Conservation (phyloP, 768 basidiomycete species). For the Leccinum truebloodii region DNA sequence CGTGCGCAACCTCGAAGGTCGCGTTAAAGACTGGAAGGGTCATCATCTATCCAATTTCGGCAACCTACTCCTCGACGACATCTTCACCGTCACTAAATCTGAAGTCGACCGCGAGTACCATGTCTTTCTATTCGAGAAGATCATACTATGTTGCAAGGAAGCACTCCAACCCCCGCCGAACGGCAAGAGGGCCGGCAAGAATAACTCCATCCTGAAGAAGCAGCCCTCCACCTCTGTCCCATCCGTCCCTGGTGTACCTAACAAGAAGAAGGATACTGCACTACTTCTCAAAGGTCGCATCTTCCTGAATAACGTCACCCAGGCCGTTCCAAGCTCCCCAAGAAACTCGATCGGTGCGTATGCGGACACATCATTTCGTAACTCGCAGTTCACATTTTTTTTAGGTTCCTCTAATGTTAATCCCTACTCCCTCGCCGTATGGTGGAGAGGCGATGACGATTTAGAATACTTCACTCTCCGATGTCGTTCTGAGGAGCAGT, state of each 20-base stretch:
- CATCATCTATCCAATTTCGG: conserved; percentile 96
- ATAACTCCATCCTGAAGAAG: conserved; percentile 87
- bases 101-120: conserved; percentile 98
- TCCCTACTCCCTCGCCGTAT: conserved; percentile 82
- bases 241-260: conserved; percentile 52
- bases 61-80: conserved; percentile 89
- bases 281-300: conserved; percentile 94
- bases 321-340: conserved; percentile 64
- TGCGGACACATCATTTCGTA: conserved; percentile 7
- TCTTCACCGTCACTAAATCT: conserved; percentile 94
- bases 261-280: conserved; percentile 75
- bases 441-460: conserved; percentile 94
- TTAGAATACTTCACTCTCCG: conserved; percentile 93
- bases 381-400: conserved; percentile 2
- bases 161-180: conserved; percentile 58
- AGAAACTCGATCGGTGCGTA: conserved; percentile 61
- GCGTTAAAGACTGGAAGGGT: conserved; percentile 99
- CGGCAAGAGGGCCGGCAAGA: conserved; percentile 76
- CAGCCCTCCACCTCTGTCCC: conserved; percentile 51
- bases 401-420: conserved; percentile 52
- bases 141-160: conserved; percentile 98
- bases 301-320: conserved; percentile 93
- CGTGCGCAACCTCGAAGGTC: conserved; percentile 77
- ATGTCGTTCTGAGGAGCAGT: conserved; percentile 89
- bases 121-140: conserved; percentile 98